A percentile compares a stretch with the other conserved stretches of the same genome.
These are phyloP conservation scores for Penicillium waksmanii DNA, from an alignment of 495 filamentous ascomycete genomes.

Conservation along the genomic window DNA sequence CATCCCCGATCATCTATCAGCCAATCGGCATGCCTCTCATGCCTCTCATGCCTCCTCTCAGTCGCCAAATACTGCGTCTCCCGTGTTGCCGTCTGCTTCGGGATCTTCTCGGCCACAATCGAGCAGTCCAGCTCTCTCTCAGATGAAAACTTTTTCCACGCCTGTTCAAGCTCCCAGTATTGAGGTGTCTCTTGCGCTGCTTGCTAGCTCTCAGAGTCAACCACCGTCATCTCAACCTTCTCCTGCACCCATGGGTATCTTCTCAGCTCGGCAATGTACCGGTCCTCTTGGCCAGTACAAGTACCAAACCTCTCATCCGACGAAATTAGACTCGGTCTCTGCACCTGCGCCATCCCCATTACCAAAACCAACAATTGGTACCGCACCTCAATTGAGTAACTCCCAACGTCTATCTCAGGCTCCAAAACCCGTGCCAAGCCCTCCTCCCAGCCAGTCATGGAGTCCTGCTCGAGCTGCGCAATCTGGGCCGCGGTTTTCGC, in stretches of 20 bases:
- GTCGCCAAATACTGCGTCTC: not conserved
- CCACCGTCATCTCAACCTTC: too few relatives aligned
- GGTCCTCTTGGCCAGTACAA: too few relatives aligned
- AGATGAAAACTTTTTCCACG: not conserved
- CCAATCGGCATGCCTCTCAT: not conserved
- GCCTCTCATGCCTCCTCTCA: not conserved
- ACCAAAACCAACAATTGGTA: not conserved
- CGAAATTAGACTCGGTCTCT: too few relatives aligned
- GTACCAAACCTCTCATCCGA: too few relatives aligned
- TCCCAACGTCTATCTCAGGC: not conserved
- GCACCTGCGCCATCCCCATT: not conserved
- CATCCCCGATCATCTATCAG: not conserved
- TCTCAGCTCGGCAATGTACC: too few relatives aligned
- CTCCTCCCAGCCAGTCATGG: not conserved
- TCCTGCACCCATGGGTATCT: too few relatives aligned
- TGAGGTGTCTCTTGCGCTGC: not conserved
- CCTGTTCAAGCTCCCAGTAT: not conserved
- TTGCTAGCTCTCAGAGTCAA: not conserved
- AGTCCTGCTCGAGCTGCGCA: not conserved
- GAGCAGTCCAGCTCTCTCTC: not conserved
- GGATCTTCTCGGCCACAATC: not conserved
- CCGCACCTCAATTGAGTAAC: too few relatives aligned
- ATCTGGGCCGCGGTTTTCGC: not conserved
- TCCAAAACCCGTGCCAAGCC: not conserved
- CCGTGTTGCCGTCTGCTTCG: not conserved